These are phyloP conservation scores for Diaporthe humulicola DNA, from an alignment of 2,329 filamentous ascomycete species.

Conservation along the genomic window DNA sequence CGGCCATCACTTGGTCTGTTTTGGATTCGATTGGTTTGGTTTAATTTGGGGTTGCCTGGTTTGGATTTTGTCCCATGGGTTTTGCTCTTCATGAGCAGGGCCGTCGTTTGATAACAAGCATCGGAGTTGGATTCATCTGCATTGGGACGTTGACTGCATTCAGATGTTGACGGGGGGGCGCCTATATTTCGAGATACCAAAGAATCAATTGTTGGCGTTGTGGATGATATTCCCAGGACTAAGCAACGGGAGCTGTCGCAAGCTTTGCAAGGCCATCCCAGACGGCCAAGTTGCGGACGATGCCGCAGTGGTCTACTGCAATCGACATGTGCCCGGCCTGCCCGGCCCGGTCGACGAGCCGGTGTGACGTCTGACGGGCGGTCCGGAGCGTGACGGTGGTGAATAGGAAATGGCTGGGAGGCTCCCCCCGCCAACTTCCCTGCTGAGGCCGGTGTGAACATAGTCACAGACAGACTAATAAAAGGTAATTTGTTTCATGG, in stretches of 20 bases:
- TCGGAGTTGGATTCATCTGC: constrained; percentile 11
- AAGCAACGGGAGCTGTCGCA: neutral
- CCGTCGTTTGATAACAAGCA: constrained; percentile 12
- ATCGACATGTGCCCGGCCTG: neutral
- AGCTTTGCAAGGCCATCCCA: neutral
- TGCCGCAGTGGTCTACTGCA: neutral
- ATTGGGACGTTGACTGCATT: neutral
- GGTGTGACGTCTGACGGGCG: neutral
- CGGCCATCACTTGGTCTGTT: neutral
- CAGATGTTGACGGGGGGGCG: neutral
- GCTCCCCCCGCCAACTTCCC: no score
- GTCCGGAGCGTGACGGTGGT: constrained; percentile 7
- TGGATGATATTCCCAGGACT: neutral
- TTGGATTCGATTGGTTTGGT: neutral
- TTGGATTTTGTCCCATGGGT: neutral
- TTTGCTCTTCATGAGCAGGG: neutral
- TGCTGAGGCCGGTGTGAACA: no score
- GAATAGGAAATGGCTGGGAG: no score
- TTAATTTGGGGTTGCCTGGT: neutral
- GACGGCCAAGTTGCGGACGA: neutral
- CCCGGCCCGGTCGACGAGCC: neutral
- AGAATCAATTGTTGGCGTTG: constrained; percentile 13
- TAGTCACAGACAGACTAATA: no score
- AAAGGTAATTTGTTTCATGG: no score
- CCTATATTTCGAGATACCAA: constrained; percentile 25